These are phyloP conservation scores for Penicillium taxi DNA, from an alignment of 495 filamentous ascomycete species.

Conservation along the genomic window DNA sequence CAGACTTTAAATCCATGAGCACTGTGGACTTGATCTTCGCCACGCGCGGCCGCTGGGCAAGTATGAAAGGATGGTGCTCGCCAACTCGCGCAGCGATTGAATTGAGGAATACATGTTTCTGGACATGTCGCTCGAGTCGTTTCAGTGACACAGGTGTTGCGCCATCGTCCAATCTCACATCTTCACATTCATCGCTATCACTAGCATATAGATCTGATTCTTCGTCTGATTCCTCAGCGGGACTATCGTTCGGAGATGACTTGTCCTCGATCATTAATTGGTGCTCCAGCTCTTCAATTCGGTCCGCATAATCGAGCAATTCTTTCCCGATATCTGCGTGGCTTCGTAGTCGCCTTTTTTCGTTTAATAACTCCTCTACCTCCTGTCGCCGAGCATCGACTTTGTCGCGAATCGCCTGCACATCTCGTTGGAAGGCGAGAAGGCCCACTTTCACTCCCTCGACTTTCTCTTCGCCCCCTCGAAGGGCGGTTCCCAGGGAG, in stretches of 20 bases:
- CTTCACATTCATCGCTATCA: slow-evolving; percentile 50
- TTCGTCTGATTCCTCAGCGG: slow-evolving; percentile 21
- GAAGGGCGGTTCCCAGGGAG: slow-evolving; percentile 68
- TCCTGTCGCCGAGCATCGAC: slow-evolving; percentile 48
- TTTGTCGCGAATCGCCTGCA: slow-evolving; percentile 49
- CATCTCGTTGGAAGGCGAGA: slow-evolving; percentile 72
- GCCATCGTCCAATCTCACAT: slow-evolving; percentile 37
- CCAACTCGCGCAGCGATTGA: slow-evolving; percentile 45
- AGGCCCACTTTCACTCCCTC: slow-evolving; percentile 87
- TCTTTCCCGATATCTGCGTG: slow-evolving; percentile 52
- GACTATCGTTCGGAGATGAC: slow-evolving; percentile 5
- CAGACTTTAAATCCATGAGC: slow-evolving; percentile 71
- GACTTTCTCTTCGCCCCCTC: slow-evolving; percentile 82
- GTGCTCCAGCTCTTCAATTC: slow-evolving; percentile 67
- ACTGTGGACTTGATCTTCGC: slow-evolving; percentile 64
- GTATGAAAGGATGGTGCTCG: slow-evolving; percentile 57
- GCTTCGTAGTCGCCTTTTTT: slow-evolving; percentile 44
- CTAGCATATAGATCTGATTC: slow-evolving; percentile 35
- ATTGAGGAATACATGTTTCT: slow-evolving; percentile 50
- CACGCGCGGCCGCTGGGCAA: slow-evolving; percentile 48
- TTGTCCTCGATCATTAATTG: slow-evolving; percentile 49
- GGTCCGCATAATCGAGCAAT: slow-evolving; percentile 62
- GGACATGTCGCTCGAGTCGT: slow-evolving; percentile 49
- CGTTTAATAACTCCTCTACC: slow-evolving; percentile 45
- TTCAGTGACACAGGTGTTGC: slow-evolving; percentile 37